Evolutionary conservation across 2,329 filamentous ascomycete species (phyloP).

Genomic region (Amauroascus verrucosus): DNA sequence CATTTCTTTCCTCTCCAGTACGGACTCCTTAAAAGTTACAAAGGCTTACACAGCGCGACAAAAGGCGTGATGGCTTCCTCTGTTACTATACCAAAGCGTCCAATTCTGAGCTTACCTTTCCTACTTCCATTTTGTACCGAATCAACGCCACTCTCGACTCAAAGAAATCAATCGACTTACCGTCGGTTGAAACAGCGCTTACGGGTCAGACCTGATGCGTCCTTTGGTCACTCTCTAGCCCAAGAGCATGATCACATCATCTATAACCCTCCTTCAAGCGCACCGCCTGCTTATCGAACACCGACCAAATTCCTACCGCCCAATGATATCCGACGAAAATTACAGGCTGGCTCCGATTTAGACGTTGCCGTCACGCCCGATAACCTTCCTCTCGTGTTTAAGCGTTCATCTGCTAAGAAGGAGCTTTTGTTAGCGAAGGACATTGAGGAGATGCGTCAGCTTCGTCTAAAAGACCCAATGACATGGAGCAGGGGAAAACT

Average conservation of each 20-base stretch:
- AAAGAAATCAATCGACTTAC: slow-evolving; percentile 42
- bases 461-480: slow-evolving; percentile 47
- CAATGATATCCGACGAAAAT: slow-evolving; percentile 44
- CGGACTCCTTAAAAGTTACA: too few relatives aligned
- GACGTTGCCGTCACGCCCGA: slow-evolving; percentile 19
- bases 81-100: slow-evolving; percentile 18
- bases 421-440: slow-evolving; percentile 51
- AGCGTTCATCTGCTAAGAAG: slow-evolving; percentile 45
- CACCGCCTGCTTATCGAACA: slow-evolving; percentile 54
- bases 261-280: slow-evolving; percentile 56
- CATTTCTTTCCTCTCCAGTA: too few relatives aligned
- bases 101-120: slow-evolving; percentile 26
- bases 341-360: slow-evolving; percentile 33
- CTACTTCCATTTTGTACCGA: slow-evolving; percentile 32
- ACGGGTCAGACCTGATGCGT: slow-evolving; percentile 43
- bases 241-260: slow-evolving; percentile 46
- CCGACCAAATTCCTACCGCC: slow-evolving; percentile 54
- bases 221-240: slow-evolving; percentile 34
- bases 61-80: slow-evolving; percentile 23
- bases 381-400: slow-evolving; percentile 41
- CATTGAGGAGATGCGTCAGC: slow-evolving; percentile 48
- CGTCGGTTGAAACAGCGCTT: slow-evolving; percentile 42
- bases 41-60: too few relatives aligned
- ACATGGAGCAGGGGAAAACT: slow-evolving; percentile 50
- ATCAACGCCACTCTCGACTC: slow-evolving; percentile 24